phyloP scores from a whole-genome alignment of 495 filamentous ascomycete species.

The Astrothelium subdiscretum region DNA sequence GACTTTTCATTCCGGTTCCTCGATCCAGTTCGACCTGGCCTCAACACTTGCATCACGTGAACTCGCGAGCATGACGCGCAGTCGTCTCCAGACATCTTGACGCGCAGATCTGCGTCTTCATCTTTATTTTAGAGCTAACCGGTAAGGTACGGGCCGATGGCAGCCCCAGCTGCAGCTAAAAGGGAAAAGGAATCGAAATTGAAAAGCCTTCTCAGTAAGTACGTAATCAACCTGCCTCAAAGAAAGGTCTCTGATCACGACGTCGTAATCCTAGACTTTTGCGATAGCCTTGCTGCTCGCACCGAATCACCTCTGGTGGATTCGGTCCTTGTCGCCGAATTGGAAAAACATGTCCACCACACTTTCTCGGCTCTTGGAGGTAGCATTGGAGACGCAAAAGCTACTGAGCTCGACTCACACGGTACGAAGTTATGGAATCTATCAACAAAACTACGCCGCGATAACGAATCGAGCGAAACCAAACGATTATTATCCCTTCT shows the following conservation, averaged over 20 bases:
- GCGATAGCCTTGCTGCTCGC: not conserved
- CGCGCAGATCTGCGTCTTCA: no score
- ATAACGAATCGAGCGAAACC: slow-evolving; percentile 7
- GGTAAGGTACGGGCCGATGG: not conserved
- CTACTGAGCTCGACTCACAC: not conserved
- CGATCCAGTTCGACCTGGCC: no score
- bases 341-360: not conserved
- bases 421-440: slow-evolving; percentile 49
- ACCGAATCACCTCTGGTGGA: not conserved
- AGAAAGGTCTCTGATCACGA: not conserved
- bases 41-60: not conserved
- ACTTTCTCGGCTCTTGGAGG: not conserved
- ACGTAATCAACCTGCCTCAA: not conserved
- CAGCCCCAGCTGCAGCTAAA: not conserved
- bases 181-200: not conserved
- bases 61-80: not conserved
- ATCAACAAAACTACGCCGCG: slow-evolving; percentile 39
- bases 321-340: not conserved
- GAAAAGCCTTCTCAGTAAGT: not conserved
- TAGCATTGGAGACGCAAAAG: not conserved
- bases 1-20: no score
- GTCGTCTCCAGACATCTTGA: no score
- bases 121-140: not conserved
- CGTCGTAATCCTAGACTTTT: not conserved
- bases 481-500: slow-evolving; percentile 26